A percentile compares a stretch with the other conserved stretches of the same genome.
Evolutionary conservation across 2,329 filamentous ascomycete species (phyloP).

Genomic region (Chrysoporthe cubensis): DNA sequence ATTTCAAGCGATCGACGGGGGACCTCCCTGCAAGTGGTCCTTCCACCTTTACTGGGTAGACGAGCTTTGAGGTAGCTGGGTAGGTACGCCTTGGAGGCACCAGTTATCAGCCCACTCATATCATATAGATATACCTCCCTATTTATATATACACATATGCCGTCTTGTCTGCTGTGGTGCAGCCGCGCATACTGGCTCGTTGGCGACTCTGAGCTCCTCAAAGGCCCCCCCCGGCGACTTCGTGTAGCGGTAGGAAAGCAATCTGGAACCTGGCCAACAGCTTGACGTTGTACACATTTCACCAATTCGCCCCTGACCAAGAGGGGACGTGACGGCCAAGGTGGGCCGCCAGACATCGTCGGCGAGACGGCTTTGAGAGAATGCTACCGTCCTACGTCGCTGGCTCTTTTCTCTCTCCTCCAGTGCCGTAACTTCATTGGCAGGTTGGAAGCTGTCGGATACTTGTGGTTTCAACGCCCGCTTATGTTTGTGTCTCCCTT

Average conservation of each 20-base stretch:
- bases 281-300: conserved; percentile 7
- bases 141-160: background rate
- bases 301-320: background rate
- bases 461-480: background rate
- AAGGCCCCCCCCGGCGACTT: background rate
- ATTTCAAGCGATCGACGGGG: background rate
- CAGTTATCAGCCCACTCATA: background rate
- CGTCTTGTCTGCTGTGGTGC: background rate
- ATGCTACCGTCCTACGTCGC: background rate
- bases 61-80: background rate
- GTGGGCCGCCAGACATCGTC: background rate
- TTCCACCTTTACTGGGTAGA: background rate
- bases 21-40: background rate
- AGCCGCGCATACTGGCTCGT: background rate
- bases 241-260: background rate
- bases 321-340: background rate
- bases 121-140: background rate
- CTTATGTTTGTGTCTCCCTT: background rate
- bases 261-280: conserved; percentile 7
- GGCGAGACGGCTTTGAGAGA: no score
- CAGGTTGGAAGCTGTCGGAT: background rate
- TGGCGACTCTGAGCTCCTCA: background rate
- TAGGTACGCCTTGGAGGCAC: no score
- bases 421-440: background rate
- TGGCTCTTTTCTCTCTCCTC: background rate